These are phyloP conservation scores for Diaporthe sp. DNA, from an alignment of 2,329 filamentous ascomycete species.

Conservation along the genomic window DNA sequence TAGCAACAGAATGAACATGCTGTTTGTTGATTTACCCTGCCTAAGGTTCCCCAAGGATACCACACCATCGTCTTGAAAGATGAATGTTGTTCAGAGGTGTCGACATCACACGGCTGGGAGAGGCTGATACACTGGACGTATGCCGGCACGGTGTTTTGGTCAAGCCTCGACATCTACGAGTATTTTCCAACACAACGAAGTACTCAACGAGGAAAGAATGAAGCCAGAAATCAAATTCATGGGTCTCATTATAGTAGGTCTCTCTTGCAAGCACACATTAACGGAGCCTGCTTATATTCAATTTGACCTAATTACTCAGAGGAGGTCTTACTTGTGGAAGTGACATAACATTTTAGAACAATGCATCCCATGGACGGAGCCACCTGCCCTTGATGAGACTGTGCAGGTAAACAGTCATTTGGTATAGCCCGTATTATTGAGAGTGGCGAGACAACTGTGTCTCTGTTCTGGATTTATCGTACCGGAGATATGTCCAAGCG, in stretches of 20 bases:
- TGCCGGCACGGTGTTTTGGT: neutral
- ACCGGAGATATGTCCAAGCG: neutral
- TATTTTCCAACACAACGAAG: neutral
- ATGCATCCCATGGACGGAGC: no score
- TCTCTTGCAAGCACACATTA: neutral
- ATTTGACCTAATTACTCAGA: neutral
- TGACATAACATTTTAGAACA: neutral
- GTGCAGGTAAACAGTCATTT: neutral
- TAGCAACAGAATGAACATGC: neutral
- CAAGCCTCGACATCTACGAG: neutral
- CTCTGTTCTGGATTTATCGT: neutral
- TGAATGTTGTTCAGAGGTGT: neutral
- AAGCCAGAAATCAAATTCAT: neutral
- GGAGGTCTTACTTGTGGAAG: neutral
- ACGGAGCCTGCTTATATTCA: neutral
- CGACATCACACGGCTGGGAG: neutral
- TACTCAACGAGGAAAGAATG: neutral
- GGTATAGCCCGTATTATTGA: neutral
- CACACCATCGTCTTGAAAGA: neutral
- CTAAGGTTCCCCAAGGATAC: neutral
- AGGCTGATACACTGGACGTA: neutral
- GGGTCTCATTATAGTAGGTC: neutral
- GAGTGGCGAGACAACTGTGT: neutral
- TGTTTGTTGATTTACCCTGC: neutral
- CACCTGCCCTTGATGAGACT: neutral